Percentiles rank a stretch among this genome's conserved stretches.
Conservation (phyloP, 2,329 filamentous ascomycete genomes). For the Beauveria varroae region DNA sequence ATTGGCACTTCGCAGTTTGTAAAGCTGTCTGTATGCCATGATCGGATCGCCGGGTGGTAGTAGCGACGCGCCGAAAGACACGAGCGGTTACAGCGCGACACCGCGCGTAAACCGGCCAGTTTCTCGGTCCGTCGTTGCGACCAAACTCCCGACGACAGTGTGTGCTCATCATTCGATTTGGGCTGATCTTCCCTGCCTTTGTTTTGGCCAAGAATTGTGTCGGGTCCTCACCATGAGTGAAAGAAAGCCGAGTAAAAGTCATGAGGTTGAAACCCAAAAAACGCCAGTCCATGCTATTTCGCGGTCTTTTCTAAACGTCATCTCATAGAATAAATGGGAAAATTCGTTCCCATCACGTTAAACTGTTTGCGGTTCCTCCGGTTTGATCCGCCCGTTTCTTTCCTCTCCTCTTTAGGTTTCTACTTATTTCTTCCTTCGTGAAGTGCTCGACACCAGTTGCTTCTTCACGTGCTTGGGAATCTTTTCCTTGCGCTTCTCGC, state of each 20-base stretch:
- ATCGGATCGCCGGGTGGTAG: conserved; percentile 30
- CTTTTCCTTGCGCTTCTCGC: conserved; percentile 87
- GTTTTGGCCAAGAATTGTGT: too few species aligned
- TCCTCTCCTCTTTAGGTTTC: not conserved
- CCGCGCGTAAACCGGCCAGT: conserved; percentile 20
- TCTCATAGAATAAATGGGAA: not conserved
- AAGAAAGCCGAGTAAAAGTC: not conserved
- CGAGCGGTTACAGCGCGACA: conserved; percentile 31
- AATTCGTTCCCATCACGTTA: conserved; percentile 1
- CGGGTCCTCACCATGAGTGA: not conserved
- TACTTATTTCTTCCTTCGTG: conserved; percentile 52
- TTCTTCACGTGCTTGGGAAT: conserved; percentile 97
- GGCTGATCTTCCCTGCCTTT: not conserved
- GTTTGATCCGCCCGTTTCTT: not conserved
- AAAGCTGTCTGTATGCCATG: conserved; percentile 11
- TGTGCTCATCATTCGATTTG: conserved; percentile 42
- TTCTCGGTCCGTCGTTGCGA: conserved; percentile 13
- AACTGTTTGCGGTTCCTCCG: not conserved
- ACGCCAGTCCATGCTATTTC: conserved; percentile 7
- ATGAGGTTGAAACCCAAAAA: conserved; percentile 1
- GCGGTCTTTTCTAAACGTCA: not conserved
- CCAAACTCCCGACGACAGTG: conserved; percentile 21
- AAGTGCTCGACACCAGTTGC: conserved; percentile 60
- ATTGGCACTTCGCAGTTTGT: conserved; percentile 15
- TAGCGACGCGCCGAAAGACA: conserved; percentile 7